phyloP scores from a whole-genome alignment of 2,329 filamentous ascomycete genomes.

The Fonsecaea nubica region DNA sequence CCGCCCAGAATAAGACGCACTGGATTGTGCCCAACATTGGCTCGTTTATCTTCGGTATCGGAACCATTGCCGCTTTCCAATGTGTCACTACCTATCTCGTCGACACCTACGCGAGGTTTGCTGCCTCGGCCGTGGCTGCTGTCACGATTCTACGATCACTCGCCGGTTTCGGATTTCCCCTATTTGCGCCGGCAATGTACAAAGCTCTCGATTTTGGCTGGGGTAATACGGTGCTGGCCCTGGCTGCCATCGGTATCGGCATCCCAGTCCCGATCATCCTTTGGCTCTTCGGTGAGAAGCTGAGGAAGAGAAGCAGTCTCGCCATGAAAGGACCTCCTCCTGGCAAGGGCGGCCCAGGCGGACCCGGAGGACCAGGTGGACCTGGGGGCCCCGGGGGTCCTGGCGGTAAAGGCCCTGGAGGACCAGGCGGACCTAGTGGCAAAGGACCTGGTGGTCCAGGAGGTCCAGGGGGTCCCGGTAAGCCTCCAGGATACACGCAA shows the following conservation, averaged over 20 bases:
- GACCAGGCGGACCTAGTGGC: conserved; percentile 23
- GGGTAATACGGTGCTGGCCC: conserved; percentile 56
- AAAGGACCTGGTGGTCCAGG: conserved; percentile 20
- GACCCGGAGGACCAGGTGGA: conserved; percentile 32
- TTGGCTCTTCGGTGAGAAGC: conserved; percentile 53
- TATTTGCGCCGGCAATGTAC: conserved; percentile 56
- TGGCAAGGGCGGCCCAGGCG: conserved; percentile 32
- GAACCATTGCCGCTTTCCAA: conserved; percentile 43
- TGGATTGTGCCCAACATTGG: conserved; percentile 58
- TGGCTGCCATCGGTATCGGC: conserved; percentile 49
- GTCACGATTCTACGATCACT: conserved; percentile 55
- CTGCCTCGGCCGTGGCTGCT: conserved; percentile 57
- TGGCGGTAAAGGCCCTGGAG: conserved; percentile 25
- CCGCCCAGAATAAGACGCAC: conserved; percentile 51
- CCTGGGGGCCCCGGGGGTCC: conserved; percentile 30
- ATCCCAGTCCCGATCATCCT: conserved; percentile 53
- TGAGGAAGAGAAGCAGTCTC: conserved; percentile 46
- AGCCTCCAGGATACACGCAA: conserved; percentile 19
- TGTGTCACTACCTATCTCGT: conserved; percentile 47
- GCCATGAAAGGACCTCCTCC: conserved; percentile 37
- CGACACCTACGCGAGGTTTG: conserved; percentile 55
- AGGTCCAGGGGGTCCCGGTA: conserved; percentile 22
- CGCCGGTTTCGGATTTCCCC: conserved; percentile 57
- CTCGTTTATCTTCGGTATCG: conserved; percentile 52
- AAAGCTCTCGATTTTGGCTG: conserved; percentile 48